Evolutionary conservation across 176 grass and related monocot genomes (phyloP).

Genomic region (Eleusine indica): DNA sequence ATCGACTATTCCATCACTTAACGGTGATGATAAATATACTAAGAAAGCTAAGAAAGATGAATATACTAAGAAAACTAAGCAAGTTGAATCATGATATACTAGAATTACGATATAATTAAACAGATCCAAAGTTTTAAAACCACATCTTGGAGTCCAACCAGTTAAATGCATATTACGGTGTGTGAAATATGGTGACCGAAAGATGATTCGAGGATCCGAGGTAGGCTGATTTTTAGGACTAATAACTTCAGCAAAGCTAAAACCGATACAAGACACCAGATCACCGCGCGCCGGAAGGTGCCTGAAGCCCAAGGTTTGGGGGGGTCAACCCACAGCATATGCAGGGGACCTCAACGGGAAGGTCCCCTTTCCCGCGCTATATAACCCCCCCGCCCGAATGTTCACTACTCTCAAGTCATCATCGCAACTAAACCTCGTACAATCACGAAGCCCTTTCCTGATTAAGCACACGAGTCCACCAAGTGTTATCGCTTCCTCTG

Average conservation of each 20-base stretch:
- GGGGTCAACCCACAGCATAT: not conserved
- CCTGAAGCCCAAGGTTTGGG: conserved; percentile 6
- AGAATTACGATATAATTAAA: too few relatives aligned
- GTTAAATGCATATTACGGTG: too few relatives aligned
- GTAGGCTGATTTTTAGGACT: too few relatives aligned
- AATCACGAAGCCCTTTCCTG: not conserved
- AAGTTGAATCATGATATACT: too few relatives aligned
- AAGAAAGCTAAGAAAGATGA: too few relatives aligned
- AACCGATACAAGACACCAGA: not conserved
- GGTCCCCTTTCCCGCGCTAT: not conserved
- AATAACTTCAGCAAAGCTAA: not conserved
- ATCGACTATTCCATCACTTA: too few relatives aligned
- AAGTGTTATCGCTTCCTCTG: not conserved
- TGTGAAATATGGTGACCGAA: too few relatives aligned
- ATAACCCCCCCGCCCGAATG: not conserved
- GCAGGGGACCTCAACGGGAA: not conserved
- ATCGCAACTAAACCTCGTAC: conserved; percentile 29
- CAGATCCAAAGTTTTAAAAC: too few relatives aligned
- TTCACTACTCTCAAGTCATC: not conserved
- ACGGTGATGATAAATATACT: too few relatives aligned
- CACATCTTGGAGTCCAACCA: too few relatives aligned
- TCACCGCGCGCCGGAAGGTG: not conserved
- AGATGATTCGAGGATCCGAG: not conserved
- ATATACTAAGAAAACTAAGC: too few relatives aligned
- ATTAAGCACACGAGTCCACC: not conserved